phyloP scores from a whole-genome alignment of 768 basidiomycete species.

The Termitomyces sp. region DNA sequence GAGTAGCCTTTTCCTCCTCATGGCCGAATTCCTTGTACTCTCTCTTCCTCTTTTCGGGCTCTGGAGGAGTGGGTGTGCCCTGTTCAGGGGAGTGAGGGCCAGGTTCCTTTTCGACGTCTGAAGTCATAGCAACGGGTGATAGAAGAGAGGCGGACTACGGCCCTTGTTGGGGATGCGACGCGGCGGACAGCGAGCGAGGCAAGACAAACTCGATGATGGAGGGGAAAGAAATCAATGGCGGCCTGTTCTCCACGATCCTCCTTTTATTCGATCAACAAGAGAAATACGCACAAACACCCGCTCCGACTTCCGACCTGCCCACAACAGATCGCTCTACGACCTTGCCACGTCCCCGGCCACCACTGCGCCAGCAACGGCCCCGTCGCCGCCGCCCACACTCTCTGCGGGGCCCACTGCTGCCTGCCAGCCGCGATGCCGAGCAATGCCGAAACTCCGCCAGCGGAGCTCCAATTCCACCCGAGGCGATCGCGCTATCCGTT shows the following conservation, averaged over 20 bases:
- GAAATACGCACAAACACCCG: slow-evolving; percentile 19
- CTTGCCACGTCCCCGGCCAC: neutral
- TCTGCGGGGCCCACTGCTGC: neutral
- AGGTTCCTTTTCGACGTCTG: slow-evolving; percentile 60
- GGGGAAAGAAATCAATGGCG: slow-evolving; percentile 17
- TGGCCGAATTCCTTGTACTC: slow-evolving; percentile 87
- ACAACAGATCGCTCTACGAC: neutral
- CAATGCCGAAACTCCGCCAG: neutral
- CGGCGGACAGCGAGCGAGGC: slow-evolving; percentile 1
- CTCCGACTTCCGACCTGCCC: neutral
- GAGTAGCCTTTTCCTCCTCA: slow-evolving; percentile 59
- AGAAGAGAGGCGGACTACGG: slow-evolving; percentile 18
- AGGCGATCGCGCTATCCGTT: neutral
- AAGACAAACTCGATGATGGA: slow-evolving; percentile 13
- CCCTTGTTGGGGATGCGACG: slow-evolving; percentile 17
- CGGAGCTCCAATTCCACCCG: neutral
- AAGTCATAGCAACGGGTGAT: slow-evolving; percentile 19
- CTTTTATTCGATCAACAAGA: slow-evolving; percentile 20
- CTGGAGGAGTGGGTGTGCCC: slow-evolving; percentile 16
- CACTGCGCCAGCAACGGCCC: neutral
- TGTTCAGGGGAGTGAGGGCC: slow-evolving; percentile 41
- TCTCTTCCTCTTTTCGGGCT: slow-evolving; percentile 56
- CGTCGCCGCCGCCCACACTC: neutral
- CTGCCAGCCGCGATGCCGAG: neutral
- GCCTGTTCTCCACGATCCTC: slow-evolving; percentile 12